phyloP scores from a whole-genome alignment of 2,329 filamentous ascomycete species.

The Fusarium gaditjirri region DNA sequence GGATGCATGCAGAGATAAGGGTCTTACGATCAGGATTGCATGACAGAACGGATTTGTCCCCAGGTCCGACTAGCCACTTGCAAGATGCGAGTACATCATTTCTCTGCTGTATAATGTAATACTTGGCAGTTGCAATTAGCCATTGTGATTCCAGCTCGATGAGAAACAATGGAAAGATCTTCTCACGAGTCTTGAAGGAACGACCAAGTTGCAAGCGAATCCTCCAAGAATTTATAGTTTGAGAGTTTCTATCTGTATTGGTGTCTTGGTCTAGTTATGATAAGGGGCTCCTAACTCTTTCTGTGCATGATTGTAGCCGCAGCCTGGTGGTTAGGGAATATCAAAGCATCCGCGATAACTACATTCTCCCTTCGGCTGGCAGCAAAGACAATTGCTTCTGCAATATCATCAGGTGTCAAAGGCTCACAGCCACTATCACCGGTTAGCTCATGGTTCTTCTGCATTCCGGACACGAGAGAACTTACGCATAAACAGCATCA shows the following conservation, averaged over 20 bases:
- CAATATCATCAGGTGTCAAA: conserved; percentile 88
- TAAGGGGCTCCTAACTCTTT: conserved; percentile 38
- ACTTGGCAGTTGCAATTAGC: not conserved
- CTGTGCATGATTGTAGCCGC: conserved; percentile 42
- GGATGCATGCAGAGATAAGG: not conserved
- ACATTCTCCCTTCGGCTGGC: conserved; percentile 88
- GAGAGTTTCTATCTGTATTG: not conserved
- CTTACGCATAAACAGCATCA: conserved; percentile 86
- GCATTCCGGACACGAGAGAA: conserved; percentile 7
- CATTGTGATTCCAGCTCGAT: too few relatives aligned
- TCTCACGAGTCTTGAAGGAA: not conserved
- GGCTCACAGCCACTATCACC: conserved; percentile 75
- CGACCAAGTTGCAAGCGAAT: accelerated
- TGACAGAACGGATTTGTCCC: not conserved
- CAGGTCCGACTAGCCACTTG: not conserved
- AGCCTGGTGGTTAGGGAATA: conserved; percentile 86
- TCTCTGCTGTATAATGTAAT: not conserved
- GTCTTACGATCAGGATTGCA: not conserved
- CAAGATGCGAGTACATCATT: not conserved
- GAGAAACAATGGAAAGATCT: accelerated
- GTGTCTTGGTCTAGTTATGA: accelerated
- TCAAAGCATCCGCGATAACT: conserved; percentile 84
- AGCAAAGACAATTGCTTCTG: conserved; percentile 87
- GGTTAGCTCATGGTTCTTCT: not conserved
- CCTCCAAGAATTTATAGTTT: accelerated